Evolutionary conservation across 2,329 filamentous ascomycete species (phyloP), one percentile per base, ranked within the genome.

Genomic region (Polychaeton citri): DNA sequence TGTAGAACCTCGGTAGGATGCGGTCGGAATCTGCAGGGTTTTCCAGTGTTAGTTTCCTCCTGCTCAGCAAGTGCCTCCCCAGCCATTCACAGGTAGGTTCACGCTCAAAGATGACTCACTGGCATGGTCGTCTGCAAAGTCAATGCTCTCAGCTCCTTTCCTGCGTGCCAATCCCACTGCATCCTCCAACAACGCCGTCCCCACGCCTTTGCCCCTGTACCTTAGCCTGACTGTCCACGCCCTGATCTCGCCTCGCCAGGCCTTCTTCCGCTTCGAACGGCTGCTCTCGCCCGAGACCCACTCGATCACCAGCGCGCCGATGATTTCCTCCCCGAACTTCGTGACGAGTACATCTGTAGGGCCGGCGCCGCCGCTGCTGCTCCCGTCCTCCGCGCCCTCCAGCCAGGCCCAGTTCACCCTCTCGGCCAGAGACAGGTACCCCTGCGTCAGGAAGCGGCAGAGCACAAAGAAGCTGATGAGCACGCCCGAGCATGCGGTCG

Each of bases 201-300:
- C 86, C 17, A 92, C 65, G 0, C 85, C 84, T 43, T 74, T 73
- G 20, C 72, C 66, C 18, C 86, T 71, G 55, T 84, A 85, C 46
- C 68, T 66, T 34, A 76, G 60, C 52, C 69, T 69, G 2, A 85
- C 82, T 2, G 84, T 88, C 85, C 86, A 94, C 1, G 81, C 85
- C 19, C 81, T 73, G 38, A 94, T 78, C 33, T 85, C 64, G 6
- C 78, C 81, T 42, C 71, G 72, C 35, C 79, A 79, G 21, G 76
- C 74, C 44, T 63, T 64, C 46, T 63, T 61, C 40, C 64, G 50
- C 54, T 46, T 66, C 44, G 64, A 51, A 52, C 28, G 21, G 21
- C 51, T 41, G 33, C 47, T 46, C 61, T 61, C 51, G 52, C 53
- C 57, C 50, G 57, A 62, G 46, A 79, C 71, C 49, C 83, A 72